These are phyloP conservation scores for Xerocomellus intermedius DNA, from an alignment of 768 basidiomycete species.

Conservation along the genomic window DNA sequence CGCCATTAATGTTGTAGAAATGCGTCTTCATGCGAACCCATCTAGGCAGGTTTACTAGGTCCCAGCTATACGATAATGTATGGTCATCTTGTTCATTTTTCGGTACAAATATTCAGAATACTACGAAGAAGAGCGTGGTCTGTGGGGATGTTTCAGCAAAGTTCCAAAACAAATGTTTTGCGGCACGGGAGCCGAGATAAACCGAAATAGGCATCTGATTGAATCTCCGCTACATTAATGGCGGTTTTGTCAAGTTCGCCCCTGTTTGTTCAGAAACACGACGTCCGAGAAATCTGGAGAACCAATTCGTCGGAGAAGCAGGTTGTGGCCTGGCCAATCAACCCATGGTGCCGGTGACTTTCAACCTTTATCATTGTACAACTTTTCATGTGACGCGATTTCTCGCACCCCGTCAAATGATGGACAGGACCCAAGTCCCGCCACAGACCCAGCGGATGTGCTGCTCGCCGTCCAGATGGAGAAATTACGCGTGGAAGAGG, in stretches of 20 bases:
- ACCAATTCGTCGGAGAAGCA: conserved; percentile 1
- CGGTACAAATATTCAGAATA: background rate
- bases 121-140: too few species aligned
- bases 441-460: conserved; percentile 39
- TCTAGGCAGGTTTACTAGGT: conserved; percentile 15
- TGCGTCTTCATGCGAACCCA: background rate
- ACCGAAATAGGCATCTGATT: background rate
- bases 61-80: background rate
- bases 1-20: background rate
- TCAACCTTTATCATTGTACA: background rate
- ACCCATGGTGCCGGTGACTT: conserved; percentile 23
- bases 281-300: conserved; percentile 1
- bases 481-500: conserved; percentile 51
- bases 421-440: conserved; percentile 12
- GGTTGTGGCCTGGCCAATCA: background rate
- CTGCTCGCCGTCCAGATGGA: conserved; percentile 56
- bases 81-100: background rate
- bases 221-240: conserved; percentile 4
- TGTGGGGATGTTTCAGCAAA: too few species aligned
- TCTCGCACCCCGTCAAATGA: background rate
- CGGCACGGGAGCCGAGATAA: background rate
- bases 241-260: background rate
- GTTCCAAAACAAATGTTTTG: too few species aligned
- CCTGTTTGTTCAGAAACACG: background rate
- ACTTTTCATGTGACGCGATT: background rate